phyloP scores from a whole-genome alignment of 1,284 basidiomycete species.

The Inonotus hispidus region DNA sequence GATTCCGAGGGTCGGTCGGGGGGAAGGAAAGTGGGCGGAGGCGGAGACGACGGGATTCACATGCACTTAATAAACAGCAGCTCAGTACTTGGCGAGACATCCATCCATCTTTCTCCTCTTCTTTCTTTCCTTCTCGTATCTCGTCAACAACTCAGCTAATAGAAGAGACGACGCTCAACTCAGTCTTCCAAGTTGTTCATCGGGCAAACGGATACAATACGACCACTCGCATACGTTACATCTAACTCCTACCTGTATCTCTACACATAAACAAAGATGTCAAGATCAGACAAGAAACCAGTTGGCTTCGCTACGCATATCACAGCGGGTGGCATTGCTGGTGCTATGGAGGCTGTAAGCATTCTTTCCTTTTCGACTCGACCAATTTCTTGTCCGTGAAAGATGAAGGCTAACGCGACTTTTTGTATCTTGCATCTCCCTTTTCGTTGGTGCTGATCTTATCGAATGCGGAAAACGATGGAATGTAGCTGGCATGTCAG shows the following conservation, averaged over 20 bases:
- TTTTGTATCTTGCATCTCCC: too few species aligned
- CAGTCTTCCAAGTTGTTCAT: not conserved
- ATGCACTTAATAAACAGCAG: not conserved
- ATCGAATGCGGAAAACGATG: not conserved
- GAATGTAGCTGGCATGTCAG: conserved; percentile 52
- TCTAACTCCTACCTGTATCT: too few species aligned
- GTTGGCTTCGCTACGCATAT: conserved; percentile 86
- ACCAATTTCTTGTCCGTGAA: too few species aligned
- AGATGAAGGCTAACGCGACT: too few species aligned
- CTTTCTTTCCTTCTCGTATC: too few species aligned
- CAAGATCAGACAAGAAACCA: conserved; percentile 61
- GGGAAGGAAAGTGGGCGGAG: too few species aligned
- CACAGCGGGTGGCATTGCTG: conserved; percentile 87
- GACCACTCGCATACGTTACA: too few species aligned
- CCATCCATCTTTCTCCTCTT: not conserved
- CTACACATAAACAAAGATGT: too few species aligned
- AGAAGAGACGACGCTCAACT: too few species aligned
- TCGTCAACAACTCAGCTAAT: too few species aligned
- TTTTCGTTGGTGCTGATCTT: not conserved
- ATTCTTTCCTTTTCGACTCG: not conserved
- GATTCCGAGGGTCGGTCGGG: not conserved
- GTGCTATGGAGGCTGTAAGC: conserved; percentile 84
- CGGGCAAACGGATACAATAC: not conserved
- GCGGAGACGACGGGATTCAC: too few species aligned
- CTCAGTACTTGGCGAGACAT: too few species aligned